Evolutionary conservation across 495 filamentous ascomycete species (phyloP), one percentile per base, ranked within the genome.

Genomic region (Aspergillus diversus): DNA sequence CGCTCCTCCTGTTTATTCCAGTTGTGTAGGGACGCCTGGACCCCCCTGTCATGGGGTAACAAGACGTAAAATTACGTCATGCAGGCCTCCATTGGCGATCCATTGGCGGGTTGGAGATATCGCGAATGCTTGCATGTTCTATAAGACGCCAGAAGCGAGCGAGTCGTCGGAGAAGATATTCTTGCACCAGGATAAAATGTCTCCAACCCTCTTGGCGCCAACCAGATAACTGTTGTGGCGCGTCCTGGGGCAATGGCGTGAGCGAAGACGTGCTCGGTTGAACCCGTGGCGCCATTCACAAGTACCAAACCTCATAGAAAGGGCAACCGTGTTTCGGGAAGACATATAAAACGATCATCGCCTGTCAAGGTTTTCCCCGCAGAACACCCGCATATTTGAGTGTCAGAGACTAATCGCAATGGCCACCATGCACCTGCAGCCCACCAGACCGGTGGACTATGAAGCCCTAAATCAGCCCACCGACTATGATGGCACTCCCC

Each of bases 211-310:
- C 59, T 60, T 60, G 59, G 59, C 59, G 13, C 11, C 15, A 9
- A 33, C 6, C 3, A 33, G 21, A n/a, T 54, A 16, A 32, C 12
- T 11, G 13, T 54, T 9, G 12, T 1, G 27, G 16, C 0, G 8
- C 37, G 7, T 43, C 35, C 31, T 37, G 35, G n/a, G 5, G 7
- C 12, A 5, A 60, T 60, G 49, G 32, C 59, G 59, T 47, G 59
- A 60, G 35, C 17, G 12, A 60, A 60, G 59, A 53, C 59, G 59
- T 60, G 59, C 59, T 60, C 39, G 59, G 13, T 11, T 12, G 37
- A 46, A 54, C 21, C 35, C 17, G 16, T 54, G 9, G 50, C 59
- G 49, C 27, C 16, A 60, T 54, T 32, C 13, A 35, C 47, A 11
- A 33, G 27, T 27, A 5, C 27, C 4, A 11, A 33, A 0, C 32